Conservation (phyloP, 2,329 filamentous ascomycete species). For the Fusarium irregulare region DNA sequence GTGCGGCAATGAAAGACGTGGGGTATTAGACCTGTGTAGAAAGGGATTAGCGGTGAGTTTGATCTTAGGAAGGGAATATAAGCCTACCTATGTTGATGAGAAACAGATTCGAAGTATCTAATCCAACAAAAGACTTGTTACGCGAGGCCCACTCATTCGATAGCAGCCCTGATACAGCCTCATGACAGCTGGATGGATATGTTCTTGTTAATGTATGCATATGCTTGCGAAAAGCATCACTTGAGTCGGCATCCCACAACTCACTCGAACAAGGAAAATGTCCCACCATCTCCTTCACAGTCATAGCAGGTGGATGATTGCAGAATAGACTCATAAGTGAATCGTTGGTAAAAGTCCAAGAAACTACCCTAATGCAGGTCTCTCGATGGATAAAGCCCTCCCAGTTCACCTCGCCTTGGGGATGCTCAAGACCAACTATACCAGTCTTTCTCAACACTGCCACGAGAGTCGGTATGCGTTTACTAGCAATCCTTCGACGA, state of each 20-base stretch:
- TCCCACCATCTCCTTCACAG: conserved; percentile 27
- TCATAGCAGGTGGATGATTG: conserved; percentile 23
- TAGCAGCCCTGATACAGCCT: conserved; percentile 12
- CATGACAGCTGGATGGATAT: background rate
- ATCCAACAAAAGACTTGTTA: background rate
- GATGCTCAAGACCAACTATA: conserved; percentile 1
- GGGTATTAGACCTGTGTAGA: background rate
- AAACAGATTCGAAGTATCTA: too few relatives aligned
- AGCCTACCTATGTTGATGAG: too few relatives aligned
- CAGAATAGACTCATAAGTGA: conserved; percentile 14
- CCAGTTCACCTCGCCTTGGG: background rate
- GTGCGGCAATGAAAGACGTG: conserved; percentile 25
- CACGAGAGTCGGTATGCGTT: conserved; percentile 15
- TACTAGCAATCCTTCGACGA: conserved; percentile 12
- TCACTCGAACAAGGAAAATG: conserved; percentile 19
- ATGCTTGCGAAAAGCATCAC: too few relatives aligned
- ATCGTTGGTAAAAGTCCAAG: conserved; percentile 30
- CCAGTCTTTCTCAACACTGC: conserved; percentile 6
- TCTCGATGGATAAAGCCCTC: conserved; percentile 17
- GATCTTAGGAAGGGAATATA: too few relatives aligned
- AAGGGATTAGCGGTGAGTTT: background rate
- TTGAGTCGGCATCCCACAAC: conserved; percentile 28
- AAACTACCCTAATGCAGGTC: conserved; percentile 29
- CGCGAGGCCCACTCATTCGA: conserved; percentile 2
- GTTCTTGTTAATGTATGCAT: background rate